A percentile compares a stretch with the other conserved stretches of the same genome.
Evolutionary conservation across 371 early-diverging fungal genomes (phyloP).

Genomic region (Lichtheimia ramosa): DNA sequence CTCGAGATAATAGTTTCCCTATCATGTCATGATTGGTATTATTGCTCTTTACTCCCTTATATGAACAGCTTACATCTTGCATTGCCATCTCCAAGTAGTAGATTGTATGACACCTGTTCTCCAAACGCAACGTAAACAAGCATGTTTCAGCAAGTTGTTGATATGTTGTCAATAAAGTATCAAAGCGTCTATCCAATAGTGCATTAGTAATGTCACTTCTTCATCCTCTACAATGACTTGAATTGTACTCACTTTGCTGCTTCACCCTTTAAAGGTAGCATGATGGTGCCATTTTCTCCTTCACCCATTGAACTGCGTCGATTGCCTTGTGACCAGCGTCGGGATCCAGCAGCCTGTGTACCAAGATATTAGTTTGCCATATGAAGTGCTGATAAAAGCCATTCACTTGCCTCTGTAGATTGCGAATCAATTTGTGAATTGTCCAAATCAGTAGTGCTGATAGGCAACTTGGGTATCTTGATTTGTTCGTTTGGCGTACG

Average conservation of each 20-base stretch:
- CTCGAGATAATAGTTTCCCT: constrained; percentile 75
- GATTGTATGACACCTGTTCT: constrained; percentile 84
- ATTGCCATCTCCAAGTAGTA: constrained; percentile 89
- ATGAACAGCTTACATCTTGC: constrained; percentile 72
- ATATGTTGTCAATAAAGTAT: constrained; percentile 61
- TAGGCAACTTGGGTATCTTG: constrained; percentile 1
- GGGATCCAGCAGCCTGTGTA: constrained; percentile 8
- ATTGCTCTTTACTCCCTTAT: not conserved
- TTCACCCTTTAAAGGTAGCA: constrained; percentile 42
- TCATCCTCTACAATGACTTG: too few relatives aligned
- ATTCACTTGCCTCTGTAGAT: constrained; percentile 3
- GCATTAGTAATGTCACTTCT: too few relatives aligned
- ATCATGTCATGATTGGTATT: not conserved
- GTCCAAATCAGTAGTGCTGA: not conserved
- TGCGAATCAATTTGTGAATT: constrained; percentile 4
- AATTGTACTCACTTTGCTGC: constrained; percentile 13
- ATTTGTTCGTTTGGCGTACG: constrained; percentile 29
- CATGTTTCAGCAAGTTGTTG: constrained; percentile 77
- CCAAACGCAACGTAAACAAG: constrained; percentile 79
- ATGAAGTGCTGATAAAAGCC: not conserved
- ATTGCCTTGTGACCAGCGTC: constrained; percentile 15
- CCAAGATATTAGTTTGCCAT: not conserved
- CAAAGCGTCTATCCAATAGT: constrained; percentile 36
- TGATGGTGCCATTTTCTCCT: constrained; percentile 10
- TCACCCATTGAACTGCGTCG: constrained; percentile 3